Evolutionary conservation across 2,329 filamentous ascomycete species (phyloP), one percentile per base, ranked within the genome.

Genomic region (Cytospora schulzeri): DNA sequence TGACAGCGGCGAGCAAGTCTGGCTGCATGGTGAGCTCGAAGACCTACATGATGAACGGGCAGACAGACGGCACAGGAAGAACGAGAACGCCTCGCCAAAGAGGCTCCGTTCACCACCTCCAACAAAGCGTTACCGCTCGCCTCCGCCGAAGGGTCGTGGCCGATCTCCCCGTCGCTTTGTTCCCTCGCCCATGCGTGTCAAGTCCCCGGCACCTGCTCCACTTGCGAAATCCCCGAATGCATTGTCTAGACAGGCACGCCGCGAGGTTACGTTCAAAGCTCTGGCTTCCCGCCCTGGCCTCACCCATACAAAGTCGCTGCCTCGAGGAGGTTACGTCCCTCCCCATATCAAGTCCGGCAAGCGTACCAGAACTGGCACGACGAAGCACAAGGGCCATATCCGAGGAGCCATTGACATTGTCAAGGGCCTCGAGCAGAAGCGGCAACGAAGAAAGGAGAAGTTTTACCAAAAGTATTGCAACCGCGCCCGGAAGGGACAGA

Each of bases 391-490:
- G 51, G 59, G 26, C 3, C 92, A 95, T 68, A 85, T 92, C 12
- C 91, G 95, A 68, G 92, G 93, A n/a, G 93, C 95, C 41, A 96
- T 99, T 70, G 95, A 98, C 76, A 99, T 97, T 67, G 91, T 97
- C 77, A 96, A 97, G 76, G 95, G 95, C 11, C 85, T 99, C 1
- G 95, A 99, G 80, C 90, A 91, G 77, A 98, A 97, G 80, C 90
- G 93, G 29, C 91, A 95, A 79, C 89, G 95, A 69, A 91, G 95
- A 70, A 93, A 91, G 79, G 93, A 98, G 77, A 97, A 97, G 77
- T 91, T 93, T 72, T 90, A 91, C 74, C 90, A 93, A 72, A 95
- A 96, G 76, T 90, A 94, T 73, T 96, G 91, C 79, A 89, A 92
- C 74, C 91, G 92, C 71, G 89, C 89, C 64, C 88, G 88, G 68